These are phyloP conservation scores for Fraxinus angustifolia DNA, from an alignment of 305 asterid genomes.

Conservation along the genomic window DNA sequence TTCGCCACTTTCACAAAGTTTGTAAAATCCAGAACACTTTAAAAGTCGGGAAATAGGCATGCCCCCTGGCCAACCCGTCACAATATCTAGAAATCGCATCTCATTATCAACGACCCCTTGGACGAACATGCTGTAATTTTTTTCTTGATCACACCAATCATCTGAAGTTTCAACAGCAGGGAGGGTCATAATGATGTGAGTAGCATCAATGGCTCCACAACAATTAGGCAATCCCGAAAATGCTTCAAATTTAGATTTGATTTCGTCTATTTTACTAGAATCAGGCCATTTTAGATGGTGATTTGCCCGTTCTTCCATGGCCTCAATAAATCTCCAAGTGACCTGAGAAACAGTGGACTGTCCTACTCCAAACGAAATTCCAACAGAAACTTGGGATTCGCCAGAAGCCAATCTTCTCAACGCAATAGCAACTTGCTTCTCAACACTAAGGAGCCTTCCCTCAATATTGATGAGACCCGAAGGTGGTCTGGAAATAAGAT, in stretches of 20 bases:
- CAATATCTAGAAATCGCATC: constrained; percentile 67
- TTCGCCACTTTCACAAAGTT: constrained; percentile 65
- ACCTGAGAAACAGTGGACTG: constrained; percentile 97
- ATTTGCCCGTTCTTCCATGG: constrained; percentile 82
- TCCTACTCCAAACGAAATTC: constrained; percentile 94
- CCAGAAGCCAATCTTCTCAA: constrained; percentile 87
- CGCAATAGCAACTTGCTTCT: constrained; percentile 96
- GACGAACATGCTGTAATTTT: constrained; percentile 82
- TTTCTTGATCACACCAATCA: constrained; percentile 90
- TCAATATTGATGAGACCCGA: constrained; percentile 94
- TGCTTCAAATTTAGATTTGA: constrained; percentile 55
- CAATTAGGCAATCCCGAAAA: constrained; percentile 71
- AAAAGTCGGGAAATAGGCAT: constrained; percentile 71
- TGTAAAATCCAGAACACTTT: constrained; percentile 69
- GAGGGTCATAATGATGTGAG: constrained; percentile 87
- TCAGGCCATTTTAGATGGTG: constrained; percentile 94
- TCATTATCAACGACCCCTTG: constrained; percentile 80
- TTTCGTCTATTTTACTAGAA: constrained; percentile 36
- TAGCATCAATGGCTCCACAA: constrained; percentile 85
- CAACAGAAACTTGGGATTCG: constrained; percentile 93
- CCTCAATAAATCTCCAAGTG: constrained; percentile 93
- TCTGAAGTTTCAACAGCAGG: constrained; percentile 92
- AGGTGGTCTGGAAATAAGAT: constrained; percentile 93
- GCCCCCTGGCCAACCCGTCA: constrained; percentile 97
- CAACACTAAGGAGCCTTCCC: constrained; percentile 96